Base-by-base conservation (phyloP, 208 protist genomes). In the Naegleria lovaniensis region DNA sequence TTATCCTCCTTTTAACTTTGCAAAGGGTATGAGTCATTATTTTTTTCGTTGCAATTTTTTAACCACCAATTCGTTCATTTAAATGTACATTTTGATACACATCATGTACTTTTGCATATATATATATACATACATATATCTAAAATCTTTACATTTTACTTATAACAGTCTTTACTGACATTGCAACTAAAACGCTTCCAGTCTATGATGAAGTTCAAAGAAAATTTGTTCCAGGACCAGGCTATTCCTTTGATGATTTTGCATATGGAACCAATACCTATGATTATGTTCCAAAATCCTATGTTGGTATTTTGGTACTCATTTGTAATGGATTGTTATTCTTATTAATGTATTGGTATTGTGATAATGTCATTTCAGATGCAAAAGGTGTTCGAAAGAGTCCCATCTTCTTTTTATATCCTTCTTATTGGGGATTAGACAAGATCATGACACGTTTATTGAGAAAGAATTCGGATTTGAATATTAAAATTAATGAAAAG, bases 1-100 rank as follows among this genome's bases (percentile, higher is more conserved):
- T 25, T 90, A 90, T 90, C 87, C 87, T 36, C 87, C 87, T n/a
- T 90, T 79, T 25, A 90, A 90, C 55, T 90, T 90, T 90, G 87
- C 87, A 19, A 90, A 90, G 25, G 36, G 58, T 75, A 75, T n/a
- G n/a, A n/a, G n/a, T n/a, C n/a, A n/a, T n/a, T n/a, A n/a, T n/a
- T n/a, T 6, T 58, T 58, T n/a, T n/a, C n/a, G 43, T 48, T 48
- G 43, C 1, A 48, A 48, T 48, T n/a, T n/a, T n/a, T n/a, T n/a
- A n/a, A n/a, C n/a, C n/a, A n/a, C n/a, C n/a, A n/a, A n/a, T n/a
- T n/a, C n/a, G n/a, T n/a, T n/a, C n/a, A n/a, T n/a, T n/a, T n/a
- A n/a, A n/a, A n/a, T n/a, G n/a, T n/a, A n/a, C n/a, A n/a, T n/a
- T n/a, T n/a, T n/a, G n/a, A n/a, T n/a, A n/a, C n/a, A n/a, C n/a